Conservation (phyloP, 768 basidiomycete genomes). For the Porphyrellus cyaneotinctus region DNA sequence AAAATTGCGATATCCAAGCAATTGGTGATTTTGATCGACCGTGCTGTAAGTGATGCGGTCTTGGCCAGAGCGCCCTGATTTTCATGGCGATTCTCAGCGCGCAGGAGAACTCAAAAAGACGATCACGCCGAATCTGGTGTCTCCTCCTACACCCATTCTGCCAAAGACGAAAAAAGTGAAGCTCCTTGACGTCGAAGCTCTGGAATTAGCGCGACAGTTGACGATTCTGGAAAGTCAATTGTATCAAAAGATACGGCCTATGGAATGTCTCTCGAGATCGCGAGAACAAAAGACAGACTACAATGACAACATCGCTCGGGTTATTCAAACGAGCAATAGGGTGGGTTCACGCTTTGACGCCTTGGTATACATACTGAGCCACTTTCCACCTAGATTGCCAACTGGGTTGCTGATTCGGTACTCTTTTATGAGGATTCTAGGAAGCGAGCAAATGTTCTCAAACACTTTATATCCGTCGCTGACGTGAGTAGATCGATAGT, state of each 20-base stretch:
- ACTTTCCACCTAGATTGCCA: conserved; percentile 62
- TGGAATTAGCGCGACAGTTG: conserved; percentile 89
- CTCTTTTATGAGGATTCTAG: conserved; percentile 77
- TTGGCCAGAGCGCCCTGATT: background rate
- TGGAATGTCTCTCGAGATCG: conserved; percentile 85
- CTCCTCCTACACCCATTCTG: conserved; percentile 70
- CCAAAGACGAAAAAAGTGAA: conserved; percentile 76
- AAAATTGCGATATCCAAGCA: conserved; percentile 70
- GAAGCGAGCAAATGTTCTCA: conserved; percentile 75
- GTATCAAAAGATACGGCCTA: conserved; percentile 83
- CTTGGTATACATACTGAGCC: background rate
- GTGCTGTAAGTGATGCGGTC: conserved; percentile 54
- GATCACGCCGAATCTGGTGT: conserved; percentile 48
- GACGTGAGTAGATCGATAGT: conserved; percentile 56
- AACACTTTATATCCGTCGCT: conserved; percentile 87
- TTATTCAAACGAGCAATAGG: conserved; percentile 86
- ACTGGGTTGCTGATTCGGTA: conserved; percentile 89
- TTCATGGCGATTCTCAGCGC: conserved; percentile 32
- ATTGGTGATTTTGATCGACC: conserved; percentile 68
- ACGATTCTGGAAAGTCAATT: conserved; percentile 86
- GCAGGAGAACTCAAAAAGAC: conserved; percentile 59
- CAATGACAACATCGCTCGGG: conserved; percentile 78
- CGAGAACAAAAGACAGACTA: conserved; percentile 71
- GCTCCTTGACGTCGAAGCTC: conserved; percentile 78
- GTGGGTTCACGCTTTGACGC: conserved; percentile 36